These are phyloP conservation scores for Berberis vulgaris DNA, from an alignment of 164 flowering plant genomes.

Conservation along the genomic window DNA sequence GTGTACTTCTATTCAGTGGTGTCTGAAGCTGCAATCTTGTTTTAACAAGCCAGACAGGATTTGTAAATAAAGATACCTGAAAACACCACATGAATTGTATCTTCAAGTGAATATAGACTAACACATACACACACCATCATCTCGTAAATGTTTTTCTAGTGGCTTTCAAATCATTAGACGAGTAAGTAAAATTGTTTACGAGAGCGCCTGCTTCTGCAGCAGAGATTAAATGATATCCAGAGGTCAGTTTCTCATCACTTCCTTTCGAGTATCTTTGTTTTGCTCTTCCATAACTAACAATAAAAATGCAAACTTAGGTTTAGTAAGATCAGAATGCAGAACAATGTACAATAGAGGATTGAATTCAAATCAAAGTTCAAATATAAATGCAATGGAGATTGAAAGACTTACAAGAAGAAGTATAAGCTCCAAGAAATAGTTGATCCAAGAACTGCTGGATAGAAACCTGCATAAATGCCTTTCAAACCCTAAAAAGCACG, in stretches of 20 bases:
- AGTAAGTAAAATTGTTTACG: slow-evolving; percentile 32
- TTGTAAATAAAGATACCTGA: slow-evolving; percentile 86
- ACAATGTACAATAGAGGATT: too few species aligned
- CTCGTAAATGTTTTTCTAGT: not conserved
- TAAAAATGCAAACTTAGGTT: not conserved
- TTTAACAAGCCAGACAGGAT: slow-evolving; percentile 95
- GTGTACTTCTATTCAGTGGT: slow-evolving; percentile 63
- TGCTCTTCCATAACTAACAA: slow-evolving; percentile 75
- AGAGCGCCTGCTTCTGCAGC: slow-evolving; percentile 93
- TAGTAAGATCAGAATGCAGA: too few species aligned
- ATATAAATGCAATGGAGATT: not conserved
- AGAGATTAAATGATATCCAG: slow-evolving; percentile 69
- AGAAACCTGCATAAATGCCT: slow-evolving; percentile 89
- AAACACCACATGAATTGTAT: not conserved
- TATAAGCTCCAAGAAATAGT: slow-evolving; percentile 87
- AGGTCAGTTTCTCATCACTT: slow-evolving; percentile 41
- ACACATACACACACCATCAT: too few species aligned
- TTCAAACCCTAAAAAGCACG: slow-evolving; percentile 56
- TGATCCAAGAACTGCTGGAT: slow-evolving; percentile 89
- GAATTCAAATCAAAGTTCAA: not conserved
- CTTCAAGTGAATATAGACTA: not conserved
- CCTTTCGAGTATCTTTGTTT: slow-evolving; percentile 60
- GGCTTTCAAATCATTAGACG: not conserved
- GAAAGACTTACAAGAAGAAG: slow-evolving; percentile 74
- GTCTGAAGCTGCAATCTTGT: slow-evolving; percentile 98